Evolutionary conservation across 2,329 filamentous ascomycete species (phyloP), one percentile per base, ranked within the genome.

Genomic region (Aspergillus viridinutans): DNA sequence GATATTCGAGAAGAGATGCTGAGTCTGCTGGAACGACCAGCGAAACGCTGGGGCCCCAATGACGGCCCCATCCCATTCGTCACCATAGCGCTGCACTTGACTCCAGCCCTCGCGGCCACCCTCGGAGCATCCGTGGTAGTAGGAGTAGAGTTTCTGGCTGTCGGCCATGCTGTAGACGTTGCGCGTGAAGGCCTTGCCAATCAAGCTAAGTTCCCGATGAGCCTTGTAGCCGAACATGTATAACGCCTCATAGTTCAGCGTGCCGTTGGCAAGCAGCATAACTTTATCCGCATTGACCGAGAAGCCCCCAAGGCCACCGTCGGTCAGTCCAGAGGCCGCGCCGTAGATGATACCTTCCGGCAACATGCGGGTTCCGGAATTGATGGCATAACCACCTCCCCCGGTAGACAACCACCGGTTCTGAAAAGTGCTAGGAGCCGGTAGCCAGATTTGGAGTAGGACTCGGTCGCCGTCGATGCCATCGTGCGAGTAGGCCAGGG

Each of bases 91-190:
- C 61, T 83, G 80, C 1, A 79, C 71, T 63, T 82, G 80, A 47
- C 32, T 38, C 32, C 32, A 38, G 14, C 32, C 32, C 14, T 38
- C 32, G 7, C 32, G 32, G 32, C 32, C 80, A 23, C 80, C 80
- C 54, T 82, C 80, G 3, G 80, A 82, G 62, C 80, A 83, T 1
- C 79, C 80, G 54, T 80, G 74, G 57, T 78, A 83, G 67, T 82
- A 83, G 0, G 78, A 5, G 14, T 38, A 38, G 12, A 38, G 32
- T 5, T 38, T 38, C 32, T 38, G 14, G 6, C 32, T 38, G 3
- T 38, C 14, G 14, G 14, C 5, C 32, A 38, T 38, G 14, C 32
- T 14, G 32, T 38, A 38, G 14, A 38, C 14, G 5, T 38, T 38
- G 5, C 32, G 32, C 12, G 32, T 17, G 14, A 38, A 17, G 14